Conservation (phyloP, 169 alveolate species). For the Plasmodium vivax region DNA sequence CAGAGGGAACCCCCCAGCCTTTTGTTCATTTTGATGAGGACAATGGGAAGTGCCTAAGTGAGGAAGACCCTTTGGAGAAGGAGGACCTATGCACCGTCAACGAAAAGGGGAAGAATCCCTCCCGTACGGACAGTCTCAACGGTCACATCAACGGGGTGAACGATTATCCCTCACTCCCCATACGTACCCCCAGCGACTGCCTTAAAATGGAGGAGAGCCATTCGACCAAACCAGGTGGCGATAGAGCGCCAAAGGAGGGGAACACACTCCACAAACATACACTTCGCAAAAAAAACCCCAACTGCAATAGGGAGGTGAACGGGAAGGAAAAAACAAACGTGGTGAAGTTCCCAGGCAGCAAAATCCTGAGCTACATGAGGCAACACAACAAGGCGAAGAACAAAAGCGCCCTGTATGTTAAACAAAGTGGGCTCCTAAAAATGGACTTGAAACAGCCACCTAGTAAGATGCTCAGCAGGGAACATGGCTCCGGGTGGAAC, state of each 20-base stretch:
- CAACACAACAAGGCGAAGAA: not conserved
- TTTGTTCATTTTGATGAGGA: not conserved
- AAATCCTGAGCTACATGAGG: constrained; percentile 20
- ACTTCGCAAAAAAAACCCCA: not conserved
- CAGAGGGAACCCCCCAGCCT: not conserved
- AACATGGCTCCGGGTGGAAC: not conserved
- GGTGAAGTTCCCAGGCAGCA: not conserved
- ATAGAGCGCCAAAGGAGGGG: not conserved
- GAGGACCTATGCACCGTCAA: not conserved
- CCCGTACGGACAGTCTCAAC: not conserved
- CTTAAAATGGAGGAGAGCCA: not conserved
- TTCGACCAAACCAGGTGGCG: not conserved
- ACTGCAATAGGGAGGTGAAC: not conserved
- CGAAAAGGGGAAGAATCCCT: not conserved
- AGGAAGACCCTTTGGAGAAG: not conserved
- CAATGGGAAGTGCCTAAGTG: not conserved
- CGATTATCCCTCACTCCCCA: not conserved
- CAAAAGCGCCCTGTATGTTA: constrained; percentile 15
- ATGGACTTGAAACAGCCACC: not conserved
- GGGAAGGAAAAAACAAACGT: not conserved
- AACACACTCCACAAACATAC: not conserved
- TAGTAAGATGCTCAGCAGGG: not conserved
- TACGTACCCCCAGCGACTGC: not conserved
- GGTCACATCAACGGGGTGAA: not conserved
- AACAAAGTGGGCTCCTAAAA: constrained; percentile 12